A percentile compares a stretch with the other conserved stretches of the same genome.
phyloP scores from a whole-genome alignment of 176 grass and related monocot genomes.

The Ananas comosus region DNA sequence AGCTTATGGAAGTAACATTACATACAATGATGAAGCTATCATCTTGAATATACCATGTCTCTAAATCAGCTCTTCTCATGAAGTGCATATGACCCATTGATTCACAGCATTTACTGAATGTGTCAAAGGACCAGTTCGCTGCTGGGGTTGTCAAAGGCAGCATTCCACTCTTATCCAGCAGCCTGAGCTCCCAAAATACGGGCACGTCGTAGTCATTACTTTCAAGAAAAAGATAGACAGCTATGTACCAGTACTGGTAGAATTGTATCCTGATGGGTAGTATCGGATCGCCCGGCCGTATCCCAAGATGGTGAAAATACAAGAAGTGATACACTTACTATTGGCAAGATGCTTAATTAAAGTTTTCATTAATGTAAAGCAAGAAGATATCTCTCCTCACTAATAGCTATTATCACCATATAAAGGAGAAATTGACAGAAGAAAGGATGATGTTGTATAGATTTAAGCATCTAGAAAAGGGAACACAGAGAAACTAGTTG shows the following conservation, averaged over 20 bases:
- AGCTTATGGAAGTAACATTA: not conserved
- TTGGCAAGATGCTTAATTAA: not conserved
- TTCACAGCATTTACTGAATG: too few species aligned
- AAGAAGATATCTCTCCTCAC: too few species aligned
- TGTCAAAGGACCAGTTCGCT: not conserved
- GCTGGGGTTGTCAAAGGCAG: not conserved
- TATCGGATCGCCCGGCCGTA: constrained; percentile 29
- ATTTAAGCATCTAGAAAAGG: too few species aligned
- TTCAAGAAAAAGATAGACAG: constrained; percentile 21
- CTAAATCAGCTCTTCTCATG: too few species aligned
- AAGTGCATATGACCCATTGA: too few species aligned
- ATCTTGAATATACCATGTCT: not conserved
- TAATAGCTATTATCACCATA: too few species aligned
- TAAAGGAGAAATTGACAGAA: too few species aligned
- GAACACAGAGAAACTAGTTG: too few species aligned
- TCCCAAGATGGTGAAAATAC: constrained; percentile 31
- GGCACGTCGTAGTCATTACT: constrained; percentile 8
- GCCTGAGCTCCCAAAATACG: constrained; percentile 17
- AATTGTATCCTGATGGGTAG: constrained; percentile 32
- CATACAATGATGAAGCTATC: not conserved
- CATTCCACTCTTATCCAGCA: constrained; percentile 19
- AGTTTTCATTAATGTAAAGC: too few species aligned
- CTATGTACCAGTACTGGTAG: constrained; percentile 14
- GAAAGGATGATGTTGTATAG: too few species aligned
- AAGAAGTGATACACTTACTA: constrained; percentile 32